Conservation (phyloP, 306 rosid species). For the Senna tora region DNA sequence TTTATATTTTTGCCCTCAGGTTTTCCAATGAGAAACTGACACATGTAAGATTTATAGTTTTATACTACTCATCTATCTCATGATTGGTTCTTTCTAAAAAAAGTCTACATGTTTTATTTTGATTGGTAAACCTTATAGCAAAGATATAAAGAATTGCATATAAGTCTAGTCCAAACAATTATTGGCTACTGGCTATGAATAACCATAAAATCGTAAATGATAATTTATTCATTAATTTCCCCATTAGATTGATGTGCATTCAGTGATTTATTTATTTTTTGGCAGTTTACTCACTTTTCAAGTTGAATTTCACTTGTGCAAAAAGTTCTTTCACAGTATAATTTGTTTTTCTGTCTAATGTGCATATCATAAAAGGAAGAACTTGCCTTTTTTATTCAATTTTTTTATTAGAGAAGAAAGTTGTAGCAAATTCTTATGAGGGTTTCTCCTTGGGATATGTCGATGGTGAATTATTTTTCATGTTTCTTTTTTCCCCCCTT, state of each 20-base stretch:
- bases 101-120: no score
- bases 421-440: constrained; percentile 19
- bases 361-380: constrained; percentile 22
- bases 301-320: neutral
- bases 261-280: neutral
- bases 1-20: no score
- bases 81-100: no score
- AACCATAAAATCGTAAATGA: neutral
- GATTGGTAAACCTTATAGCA: no score
- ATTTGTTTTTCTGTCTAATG: neutral
- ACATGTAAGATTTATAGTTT: no score
- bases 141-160: no score
- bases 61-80: no score
- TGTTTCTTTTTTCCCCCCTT: constrained; percentile 20
- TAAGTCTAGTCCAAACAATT: no score
- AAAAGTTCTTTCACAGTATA: neutral
- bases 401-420: neutral
- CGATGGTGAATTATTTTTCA: constrained; percentile 14
- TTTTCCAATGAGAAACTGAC: no score
- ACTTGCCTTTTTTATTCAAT: neutral
- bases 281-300: constrained; percentile 5
- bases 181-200: neutral
- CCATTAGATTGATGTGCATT: constrained; percentile 1
- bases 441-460: constrained; percentile 13
- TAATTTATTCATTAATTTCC: neutral